Evolutionary conservation across 1,284 basidiomycete species (phyloP), one percentile per base, ranked within the genome.

Genomic region (Acaromyces ingoldii): DNA sequence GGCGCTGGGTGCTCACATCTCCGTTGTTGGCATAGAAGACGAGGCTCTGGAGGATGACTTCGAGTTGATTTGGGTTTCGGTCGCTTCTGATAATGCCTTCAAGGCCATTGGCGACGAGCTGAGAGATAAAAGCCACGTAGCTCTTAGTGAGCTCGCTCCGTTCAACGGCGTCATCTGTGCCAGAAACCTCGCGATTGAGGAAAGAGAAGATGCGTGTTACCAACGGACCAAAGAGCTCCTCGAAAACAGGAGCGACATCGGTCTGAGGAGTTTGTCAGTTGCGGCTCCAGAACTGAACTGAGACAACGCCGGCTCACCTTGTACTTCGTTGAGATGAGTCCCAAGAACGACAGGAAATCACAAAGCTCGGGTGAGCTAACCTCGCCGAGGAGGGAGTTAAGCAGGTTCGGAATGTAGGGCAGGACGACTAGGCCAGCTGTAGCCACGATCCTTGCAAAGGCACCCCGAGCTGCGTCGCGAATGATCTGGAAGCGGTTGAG

Each of bases 311-410:
- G n/a, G n/a, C n/a, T n/a, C n/a, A n/a, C n/a, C n/a, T 91, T 89
- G 60, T 98, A 84, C 72, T 89, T 89, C 77, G 95, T 90, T 56
- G 93, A 87, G 54, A 98, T 79, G 19, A 96, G 80, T 6, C 85
- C 85, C 52, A 98, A 86, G 79, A 99, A 98, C 72, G 86, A 87
- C 80, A 98, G 85, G 71, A 98, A 95, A 72, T 99, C 95, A 38
- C 88, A 85, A 55, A 99, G 79, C 77, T 99, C 95, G 6, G 85
- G 83, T 0, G 90, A 86, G 61, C 93, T 91, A 62, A 95, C 91
- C 67, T 96, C 88, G 5, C 85, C 82, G 43, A 99, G 82, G 25
- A 98, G 83, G 69, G 88, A 87, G 39, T 84, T 81, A 83, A 97
- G 96, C 47, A 99, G 79, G 21, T 85, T 79, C 5, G 91, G 89